Evolutionary conservation across 225 moss, liverwort and hornwort species (phyloP).

Genomic region (Climacium dendroides): DNA sequence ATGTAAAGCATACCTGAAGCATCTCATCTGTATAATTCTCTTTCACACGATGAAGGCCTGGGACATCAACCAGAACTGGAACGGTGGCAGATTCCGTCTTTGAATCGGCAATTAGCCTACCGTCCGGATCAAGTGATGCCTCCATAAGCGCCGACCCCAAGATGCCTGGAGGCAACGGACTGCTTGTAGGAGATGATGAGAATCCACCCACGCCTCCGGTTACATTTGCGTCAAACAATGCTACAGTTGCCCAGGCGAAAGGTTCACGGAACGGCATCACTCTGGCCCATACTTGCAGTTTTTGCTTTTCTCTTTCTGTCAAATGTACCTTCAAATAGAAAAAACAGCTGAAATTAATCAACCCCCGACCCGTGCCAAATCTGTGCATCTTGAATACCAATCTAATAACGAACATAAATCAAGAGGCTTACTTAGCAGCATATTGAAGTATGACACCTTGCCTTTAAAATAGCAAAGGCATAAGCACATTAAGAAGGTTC

Average conservation of each 20-base stretch:
- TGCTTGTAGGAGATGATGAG: constrained; percentile 92
- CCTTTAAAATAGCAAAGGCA: background rate
- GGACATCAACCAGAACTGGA: constrained; percentile 93
- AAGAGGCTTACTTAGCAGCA: background rate
- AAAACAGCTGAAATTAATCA: background rate
- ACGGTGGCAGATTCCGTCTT: constrained; percentile 60
- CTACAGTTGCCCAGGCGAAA: constrained; percentile 91
- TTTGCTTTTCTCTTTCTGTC: constrained; percentile 94
- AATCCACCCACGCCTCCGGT: constrained; percentile 96
- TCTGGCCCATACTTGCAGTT: constrained; percentile 96
- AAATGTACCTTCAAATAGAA: constrained; percentile 70
- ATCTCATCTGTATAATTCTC: constrained; percentile 96
- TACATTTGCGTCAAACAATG: constrained; percentile 77
- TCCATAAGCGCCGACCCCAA: constrained; percentile 77
- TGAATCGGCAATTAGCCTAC: constrained; percentile 48
- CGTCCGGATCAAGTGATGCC: constrained; percentile 58
- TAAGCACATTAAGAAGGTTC: background rate
- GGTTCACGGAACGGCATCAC: constrained; percentile 99
- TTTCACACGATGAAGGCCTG: constrained; percentile 86
- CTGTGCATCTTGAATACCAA: background rate
- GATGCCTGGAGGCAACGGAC: constrained; percentile 80
- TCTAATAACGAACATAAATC: background rate
- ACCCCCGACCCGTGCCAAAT: background rate
- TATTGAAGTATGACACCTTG: background rate
- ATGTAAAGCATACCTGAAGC: constrained; percentile 58